phyloP scores from a whole-genome alignment of 1,284 basidiomycete genomes.

The Cystobasidiaceae sp. region DNA sequence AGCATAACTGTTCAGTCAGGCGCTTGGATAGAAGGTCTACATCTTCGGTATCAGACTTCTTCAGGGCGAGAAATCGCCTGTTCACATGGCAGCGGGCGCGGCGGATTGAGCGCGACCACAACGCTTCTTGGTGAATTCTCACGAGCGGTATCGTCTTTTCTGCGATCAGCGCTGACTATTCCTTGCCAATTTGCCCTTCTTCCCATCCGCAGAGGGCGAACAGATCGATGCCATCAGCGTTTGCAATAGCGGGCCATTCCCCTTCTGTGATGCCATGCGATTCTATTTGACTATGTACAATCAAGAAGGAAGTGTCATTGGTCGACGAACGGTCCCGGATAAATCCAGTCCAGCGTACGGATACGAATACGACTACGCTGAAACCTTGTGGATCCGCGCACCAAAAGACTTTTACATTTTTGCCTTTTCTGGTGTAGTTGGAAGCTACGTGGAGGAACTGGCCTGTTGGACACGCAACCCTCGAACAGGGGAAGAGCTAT shows the following conservation, averaged over 20 bases:
- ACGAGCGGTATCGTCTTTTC: background rate
- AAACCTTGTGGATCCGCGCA: conserved; percentile 15
- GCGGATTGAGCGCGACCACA: background rate
- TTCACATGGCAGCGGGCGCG: conserved; percentile 3
- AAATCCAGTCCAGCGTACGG: conserved; percentile 20
- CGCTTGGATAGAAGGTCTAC: conserved; percentile 18
- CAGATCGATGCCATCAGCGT: conserved; percentile 19
- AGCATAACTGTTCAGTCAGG: conserved; percentile 11
- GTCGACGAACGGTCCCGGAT: conserved; percentile 10
- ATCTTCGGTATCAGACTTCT: background rate
- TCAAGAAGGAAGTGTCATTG: background rate
- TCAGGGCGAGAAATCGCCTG: background rate
- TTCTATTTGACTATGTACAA: conserved; percentile 13
- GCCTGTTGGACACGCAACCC: conserved; percentile 20
- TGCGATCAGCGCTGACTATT: no score
- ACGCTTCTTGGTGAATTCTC: no score
- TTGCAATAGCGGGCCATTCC: conserved; percentile 27
- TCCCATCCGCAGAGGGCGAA: conserved; percentile 9
- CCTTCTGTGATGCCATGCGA: conserved; percentile 19
- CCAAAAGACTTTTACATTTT: conserved; percentile 15
- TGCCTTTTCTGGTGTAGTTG: conserved; percentile 14
- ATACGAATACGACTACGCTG: conserved; percentile 26
- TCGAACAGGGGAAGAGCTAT: background rate
- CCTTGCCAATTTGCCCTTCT: no score
- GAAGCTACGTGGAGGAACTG: conserved; percentile 29